These are phyloP conservation scores for Acanthamoeba triangularis DNA, from an alignment of 208 protist genomes.

Conservation along the genomic window DNA sequence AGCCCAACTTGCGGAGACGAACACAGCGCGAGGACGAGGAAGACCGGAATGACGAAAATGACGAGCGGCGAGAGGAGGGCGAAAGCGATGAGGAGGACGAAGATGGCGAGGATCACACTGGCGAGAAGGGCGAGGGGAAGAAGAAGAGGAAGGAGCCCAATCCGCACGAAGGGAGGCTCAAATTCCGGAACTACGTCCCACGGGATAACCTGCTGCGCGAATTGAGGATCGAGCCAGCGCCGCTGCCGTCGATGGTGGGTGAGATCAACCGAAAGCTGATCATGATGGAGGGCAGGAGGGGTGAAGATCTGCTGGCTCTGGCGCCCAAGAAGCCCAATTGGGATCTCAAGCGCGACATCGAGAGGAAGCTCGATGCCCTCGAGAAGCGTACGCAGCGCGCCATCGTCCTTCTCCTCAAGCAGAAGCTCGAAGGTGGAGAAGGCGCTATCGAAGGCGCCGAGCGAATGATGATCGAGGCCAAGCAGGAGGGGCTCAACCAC, in stretches of 20 bases:
- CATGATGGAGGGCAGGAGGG: background rate
- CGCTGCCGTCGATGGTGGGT: slow-evolving; percentile 60
- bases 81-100: background rate
- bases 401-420: slow-evolving; percentile 81
- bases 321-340: slow-evolving; percentile 88
- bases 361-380: slow-evolving; percentile 83
- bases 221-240: background rate
- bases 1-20: slow-evolving; percentile 3
- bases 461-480: background rate
- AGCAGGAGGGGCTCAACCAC: slow-evolving; percentile 35
- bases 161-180: slow-evolving; percentile 13
- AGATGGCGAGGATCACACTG: background rate
- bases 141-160: slow-evolving; percentile 50
- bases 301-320: slow-evolving; percentile 73
- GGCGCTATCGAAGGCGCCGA: slow-evolving; percentile 18
- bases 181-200: slow-evolving; percentile 62
- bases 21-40: background rate
- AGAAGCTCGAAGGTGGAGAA: slow-evolving; percentile 7
- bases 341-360: slow-evolving; percentile 88
- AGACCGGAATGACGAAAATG: background rate
- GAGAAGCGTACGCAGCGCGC: slow-evolving; percentile 85
- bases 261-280: slow-evolving; percentile 69
- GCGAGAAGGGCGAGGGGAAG: slow-evolving; percentile 39
- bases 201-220: slow-evolving; percentile 43
- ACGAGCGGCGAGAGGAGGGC: background rate